A percentile compares a stretch with the other conserved stretches of the same genome.
Conservation (phyloP, 73 alveolate genomes). For the Uronychia binucleata region DNA sequence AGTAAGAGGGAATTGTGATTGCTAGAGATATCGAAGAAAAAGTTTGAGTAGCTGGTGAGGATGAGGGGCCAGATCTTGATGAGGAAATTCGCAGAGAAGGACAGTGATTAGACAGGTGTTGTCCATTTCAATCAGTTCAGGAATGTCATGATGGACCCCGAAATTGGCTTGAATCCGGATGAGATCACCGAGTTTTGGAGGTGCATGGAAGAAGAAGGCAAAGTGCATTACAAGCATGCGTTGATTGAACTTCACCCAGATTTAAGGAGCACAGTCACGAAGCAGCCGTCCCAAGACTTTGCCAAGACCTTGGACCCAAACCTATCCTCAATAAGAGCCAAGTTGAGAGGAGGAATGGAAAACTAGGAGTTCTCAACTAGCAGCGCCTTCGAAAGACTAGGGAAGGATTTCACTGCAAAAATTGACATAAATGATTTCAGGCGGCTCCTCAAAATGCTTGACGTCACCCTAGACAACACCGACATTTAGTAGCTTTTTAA, state of each 20-base stretch:
- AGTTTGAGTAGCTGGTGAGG: background rate
- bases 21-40: background rate
- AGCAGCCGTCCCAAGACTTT: background rate
- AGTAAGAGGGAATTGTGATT: background rate
- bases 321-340: background rate
- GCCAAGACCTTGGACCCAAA: background rate
- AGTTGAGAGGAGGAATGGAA: background rate
- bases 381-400: slow-evolving; percentile 4
- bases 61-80: background rate
- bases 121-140: slow-evolving; percentile 50
- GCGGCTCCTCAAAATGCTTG: slow-evolving; percentile 9
- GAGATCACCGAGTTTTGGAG: slow-evolving; percentile 30
- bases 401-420: background rate
- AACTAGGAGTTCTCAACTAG: background rate
- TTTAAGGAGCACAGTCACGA: background rate
- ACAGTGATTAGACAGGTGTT: slow-evolving; percentile 63
- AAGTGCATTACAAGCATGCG: background rate
- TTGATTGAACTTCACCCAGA: background rate
- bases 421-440: slow-evolving; percentile 34
- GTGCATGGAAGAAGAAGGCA: slow-evolving; percentile 4
- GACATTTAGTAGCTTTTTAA: slow-evolving; percentile 30
- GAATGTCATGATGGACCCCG: slow-evolving; percentile 26
- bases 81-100: slow-evolving; percentile 5
- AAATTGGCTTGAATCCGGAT: slow-evolving; percentile 33
- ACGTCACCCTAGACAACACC: slow-evolving; percentile 6